Percentiles rank a stretch among this genome's conserved stretches.
Evolutionary conservation across 306 rosid genomes (phyloP).

Genomic region (Corylus americana): DNA sequence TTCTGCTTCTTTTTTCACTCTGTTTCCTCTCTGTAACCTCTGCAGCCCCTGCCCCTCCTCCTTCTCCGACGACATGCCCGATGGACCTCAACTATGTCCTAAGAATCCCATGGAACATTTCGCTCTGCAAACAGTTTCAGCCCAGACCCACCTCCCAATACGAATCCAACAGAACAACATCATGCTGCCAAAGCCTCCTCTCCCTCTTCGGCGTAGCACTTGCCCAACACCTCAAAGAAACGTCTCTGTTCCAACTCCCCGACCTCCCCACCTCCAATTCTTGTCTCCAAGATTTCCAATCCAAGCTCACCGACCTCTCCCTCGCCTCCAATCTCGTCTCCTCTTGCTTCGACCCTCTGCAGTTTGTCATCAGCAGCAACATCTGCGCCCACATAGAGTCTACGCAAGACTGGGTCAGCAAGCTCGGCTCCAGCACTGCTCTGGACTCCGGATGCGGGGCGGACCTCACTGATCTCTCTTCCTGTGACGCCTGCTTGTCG

Average conservation of each 20-base stretch:
- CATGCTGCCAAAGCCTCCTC: conserved; percentile 61
- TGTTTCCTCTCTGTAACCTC: conserved; percentile 13
- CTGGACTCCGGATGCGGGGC: conserved; percentile 54
- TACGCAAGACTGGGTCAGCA: conserved; percentile 53
- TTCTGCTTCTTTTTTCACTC: conserved; percentile 28
- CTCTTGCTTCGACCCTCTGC: conserved; percentile 59
- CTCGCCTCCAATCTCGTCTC: conserved; percentile 39
- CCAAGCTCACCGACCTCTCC: conserved; percentile 49
- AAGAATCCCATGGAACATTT: conserved; percentile 66
- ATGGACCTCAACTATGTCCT: conserved; percentile 67
- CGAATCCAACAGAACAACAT: conserved; percentile 12
- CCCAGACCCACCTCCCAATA: conserved; percentile 11
- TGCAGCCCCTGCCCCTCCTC: conserved; percentile 34
- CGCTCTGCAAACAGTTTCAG: conserved; percentile 52
- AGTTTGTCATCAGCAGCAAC: conserved; percentile 54
- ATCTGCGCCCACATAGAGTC: conserved; percentile 60
- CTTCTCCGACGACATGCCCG: conserved; percentile 47
- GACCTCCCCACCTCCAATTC: conserved; percentile 50
- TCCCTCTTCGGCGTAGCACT: conserved; percentile 62
- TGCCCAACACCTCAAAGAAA: conserved; percentile 62
- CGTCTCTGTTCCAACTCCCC: conserved; percentile 67
- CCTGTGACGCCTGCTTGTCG: conserved; percentile 56
- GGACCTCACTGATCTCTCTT: conserved; percentile 56
- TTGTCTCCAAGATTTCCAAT: conserved; percentile 66
- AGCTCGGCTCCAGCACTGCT: conserved; percentile 44